Base-by-base conservation (phyloP, 2,329 filamentous ascomycete species). In the Pseudopyricularia cyperi region DNA sequence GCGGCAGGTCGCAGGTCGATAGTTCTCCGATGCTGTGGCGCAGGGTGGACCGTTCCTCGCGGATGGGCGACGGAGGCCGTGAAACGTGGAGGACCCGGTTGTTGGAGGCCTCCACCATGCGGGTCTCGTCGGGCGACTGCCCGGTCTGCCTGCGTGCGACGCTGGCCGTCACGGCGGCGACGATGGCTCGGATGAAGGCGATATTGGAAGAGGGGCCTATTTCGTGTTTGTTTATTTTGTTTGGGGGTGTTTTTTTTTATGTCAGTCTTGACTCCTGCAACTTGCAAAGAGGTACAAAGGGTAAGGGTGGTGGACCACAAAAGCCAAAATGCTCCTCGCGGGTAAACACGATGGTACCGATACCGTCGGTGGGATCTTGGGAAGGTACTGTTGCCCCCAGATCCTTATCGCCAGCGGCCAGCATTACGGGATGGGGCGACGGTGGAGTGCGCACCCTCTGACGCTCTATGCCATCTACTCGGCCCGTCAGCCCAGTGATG, bases 201-300 rank as follows among this genome's bases (percentile, higher is more conserved):
- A 60, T 61, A 30, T 61, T 61, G 15, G 58, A 60, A 7, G 58
- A 59, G 1, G 59, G 58, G 3, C 57, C 57, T 58, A 12, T 42
- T 42, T 22, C 8, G 37, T 42, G 8, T 35, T 2, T 24, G 17
- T 39, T 6, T 42, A 7, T 35, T 35, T 35, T 35, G 33, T 35
- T 35, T 35, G 33, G n/a, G n/a, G n/a, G n/a, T n/a, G n/a, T n/a
- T n/a, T n/a, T n/a, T n/a, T n/a, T n/a, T n/a, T 15, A 14, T 35
- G 6, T 14, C 17, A 24, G 37, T 7, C n/a, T 42, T 22, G 17
- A 19, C 6, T 42, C 37, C 2, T 42, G n/a, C 2, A 42, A 12
- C 37, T 24, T 42, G 8, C 5, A 42, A 42, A 19, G 17, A 19
- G n/a, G 17, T 6, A 42, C 3, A n/a, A 22, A 19, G 9, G 11